Evolutionary conservation across 2,329 filamentous ascomycete species (phyloP).

Genomic region (Paraphoma chrysanthemicola): DNA sequence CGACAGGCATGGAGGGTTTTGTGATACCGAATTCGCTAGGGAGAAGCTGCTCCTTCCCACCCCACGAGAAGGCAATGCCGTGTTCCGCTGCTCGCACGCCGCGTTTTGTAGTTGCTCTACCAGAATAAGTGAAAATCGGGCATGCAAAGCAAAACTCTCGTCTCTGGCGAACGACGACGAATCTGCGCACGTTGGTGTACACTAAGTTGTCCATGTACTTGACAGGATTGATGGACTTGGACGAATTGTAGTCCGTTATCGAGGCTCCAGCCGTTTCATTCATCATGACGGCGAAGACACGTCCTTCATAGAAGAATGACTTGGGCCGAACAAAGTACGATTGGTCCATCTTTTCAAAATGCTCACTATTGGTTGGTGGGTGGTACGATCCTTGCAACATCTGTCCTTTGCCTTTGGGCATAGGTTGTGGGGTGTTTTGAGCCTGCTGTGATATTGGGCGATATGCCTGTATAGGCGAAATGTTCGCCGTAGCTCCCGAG

Average conservation of each 20-base stretch:
- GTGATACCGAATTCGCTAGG: slow-evolving; percentile 40
- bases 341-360: background rate
- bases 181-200: slow-evolving; percentile 20
- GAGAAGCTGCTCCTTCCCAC: slow-evolving; percentile 9
- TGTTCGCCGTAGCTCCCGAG: too few species aligned
- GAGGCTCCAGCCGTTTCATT: slow-evolving; percentile 5
- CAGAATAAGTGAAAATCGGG: slow-evolving; percentile 48
- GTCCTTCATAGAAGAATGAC: slow-evolving; percentile 7
- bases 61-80: slow-evolving; percentile 41
- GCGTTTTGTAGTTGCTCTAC: slow-evolving; percentile 42
- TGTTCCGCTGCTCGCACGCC: slow-evolving; percentile 45
- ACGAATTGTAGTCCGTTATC: slow-evolving; percentile 1
- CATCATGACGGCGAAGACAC: slow-evolving; percentile 11
- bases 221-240: slow-evolving; percentile 3
- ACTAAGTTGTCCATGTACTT: slow-evolving; percentile 10
- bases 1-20: slow-evolving; percentile 46
- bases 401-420: too few species aligned
- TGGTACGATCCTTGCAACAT: too few species aligned
- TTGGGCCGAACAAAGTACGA: slow-evolving; percentile 1
- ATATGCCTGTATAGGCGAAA: too few species aligned
- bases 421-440: too few species aligned
- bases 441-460: too few species aligned
- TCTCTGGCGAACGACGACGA: slow-evolving; percentile 20
- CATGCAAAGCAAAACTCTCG: slow-evolving; percentile 25
- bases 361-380: background rate